A percentile compares a stretch with the other conserved stretches of the same genome.
These are phyloP conservation scores for Hanseniaspora lindneri DNA, from an alignment of 805 yeast species.

Conservation along the genomic window DNA sequence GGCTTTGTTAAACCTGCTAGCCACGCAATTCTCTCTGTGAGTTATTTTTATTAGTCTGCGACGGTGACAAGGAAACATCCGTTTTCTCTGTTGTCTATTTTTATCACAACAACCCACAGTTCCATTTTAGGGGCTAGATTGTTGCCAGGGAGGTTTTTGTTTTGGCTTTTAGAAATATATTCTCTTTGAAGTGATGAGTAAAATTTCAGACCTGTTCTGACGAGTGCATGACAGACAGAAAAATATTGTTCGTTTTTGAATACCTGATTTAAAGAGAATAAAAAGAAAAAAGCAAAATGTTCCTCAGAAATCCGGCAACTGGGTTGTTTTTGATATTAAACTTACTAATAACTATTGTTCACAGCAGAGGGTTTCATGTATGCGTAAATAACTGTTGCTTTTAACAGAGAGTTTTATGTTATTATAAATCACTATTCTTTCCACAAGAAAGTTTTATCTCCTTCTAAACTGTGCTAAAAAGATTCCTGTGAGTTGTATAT, in stretches of 20 bases:
- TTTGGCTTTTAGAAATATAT: background rate
- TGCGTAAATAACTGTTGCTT: too few species aligned
- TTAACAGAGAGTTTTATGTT: too few species aligned
- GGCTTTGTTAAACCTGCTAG: too few species aligned
- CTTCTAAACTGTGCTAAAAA: too few species aligned
- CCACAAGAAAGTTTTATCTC: too few species aligned
- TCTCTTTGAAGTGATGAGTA: conserved; percentile 8
- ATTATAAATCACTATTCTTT: too few species aligned
- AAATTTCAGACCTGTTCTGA: conserved; percentile 17
- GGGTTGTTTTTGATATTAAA: background rate
- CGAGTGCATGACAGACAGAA: conserved; percentile 17
- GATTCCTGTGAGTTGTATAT: too few species aligned
- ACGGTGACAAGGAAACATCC: too few species aligned
- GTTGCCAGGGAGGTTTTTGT: too few species aligned
- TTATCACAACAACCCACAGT: background rate
- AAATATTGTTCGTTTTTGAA: conserved; percentile 15
- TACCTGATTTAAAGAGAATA: conserved; percentile 1
- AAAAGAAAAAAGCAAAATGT: background rate
- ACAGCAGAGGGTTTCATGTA: background rate
- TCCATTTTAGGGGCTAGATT: too few species aligned
- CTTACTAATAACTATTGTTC: background rate
- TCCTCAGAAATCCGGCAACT: background rate
- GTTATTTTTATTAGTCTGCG: too few species aligned
- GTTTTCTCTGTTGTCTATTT: background rate
- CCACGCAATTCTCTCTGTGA: too few species aligned